These are phyloP conservation scores for Ophiorrhiza pumila DNA, from an alignment of 257 asterid genomes.

Conservation along the genomic window DNA sequence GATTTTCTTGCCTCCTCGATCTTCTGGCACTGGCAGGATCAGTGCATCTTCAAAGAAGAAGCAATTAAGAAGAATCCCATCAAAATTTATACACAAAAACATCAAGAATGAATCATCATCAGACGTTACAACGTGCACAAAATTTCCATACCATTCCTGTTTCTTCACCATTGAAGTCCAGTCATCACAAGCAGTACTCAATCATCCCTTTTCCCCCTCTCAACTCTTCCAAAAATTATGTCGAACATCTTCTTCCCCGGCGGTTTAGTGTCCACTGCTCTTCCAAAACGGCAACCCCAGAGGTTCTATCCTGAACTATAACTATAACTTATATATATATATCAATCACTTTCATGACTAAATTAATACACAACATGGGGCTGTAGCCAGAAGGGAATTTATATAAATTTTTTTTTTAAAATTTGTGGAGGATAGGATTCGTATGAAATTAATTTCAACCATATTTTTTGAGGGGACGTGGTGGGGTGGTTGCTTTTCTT, in stretches of 20 bases:
- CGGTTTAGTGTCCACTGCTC: slow-evolving; percentile 7
- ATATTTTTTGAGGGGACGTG: not conserved
- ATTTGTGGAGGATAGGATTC: too few relatives aligned
- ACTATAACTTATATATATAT: too few relatives aligned
- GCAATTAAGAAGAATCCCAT: too few relatives aligned
- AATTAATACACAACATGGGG: too few relatives aligned
- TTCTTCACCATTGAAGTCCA: not conserved
- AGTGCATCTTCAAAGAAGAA: too few relatives aligned
- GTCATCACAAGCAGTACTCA: not conserved
- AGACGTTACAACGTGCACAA: not conserved
- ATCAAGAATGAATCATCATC: not conserved
- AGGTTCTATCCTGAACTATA: not conserved
- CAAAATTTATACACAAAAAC: not conserved
- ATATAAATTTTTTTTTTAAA: too few relatives aligned
- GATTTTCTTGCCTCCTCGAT: too few relatives aligned
- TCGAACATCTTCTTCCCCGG: not conserved
- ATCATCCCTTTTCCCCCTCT: not conserved
- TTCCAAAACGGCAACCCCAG: not conserved
- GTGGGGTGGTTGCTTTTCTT: not conserved
- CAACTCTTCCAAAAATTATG: not conserved
- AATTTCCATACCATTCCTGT: not conserved
- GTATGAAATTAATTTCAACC: too few relatives aligned
- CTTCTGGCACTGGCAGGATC: too few relatives aligned
- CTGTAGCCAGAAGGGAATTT: not conserved
- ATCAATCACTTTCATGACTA: too few relatives aligned